These are phyloP conservation scores for Geranium incanum DNA, from an alignment of 441 rosid species.

Conservation along the genomic window DNA sequence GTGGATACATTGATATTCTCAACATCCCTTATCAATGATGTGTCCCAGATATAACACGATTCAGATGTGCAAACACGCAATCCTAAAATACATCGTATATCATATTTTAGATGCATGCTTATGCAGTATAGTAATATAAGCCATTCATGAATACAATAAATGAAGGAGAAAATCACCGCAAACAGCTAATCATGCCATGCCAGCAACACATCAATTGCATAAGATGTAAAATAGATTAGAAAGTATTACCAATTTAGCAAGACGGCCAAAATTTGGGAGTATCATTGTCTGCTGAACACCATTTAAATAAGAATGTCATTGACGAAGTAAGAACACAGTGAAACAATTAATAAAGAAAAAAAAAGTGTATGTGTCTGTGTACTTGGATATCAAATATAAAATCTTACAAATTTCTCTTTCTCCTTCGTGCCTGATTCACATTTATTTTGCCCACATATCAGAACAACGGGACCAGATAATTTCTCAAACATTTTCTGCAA, in stretches of 20 bases:
- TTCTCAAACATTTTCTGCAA: conserved; percentile 63
- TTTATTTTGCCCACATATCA: conserved; percentile 89
- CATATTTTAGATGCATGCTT: conserved; percentile 10
- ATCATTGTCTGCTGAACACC: conserved; percentile 64
- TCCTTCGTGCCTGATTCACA: conserved; percentile 69
- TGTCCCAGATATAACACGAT: not conserved
- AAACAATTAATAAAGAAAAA: not conserved
- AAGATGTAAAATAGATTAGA: conserved; percentile 11
- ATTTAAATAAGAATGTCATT: conserved; percentile 14
- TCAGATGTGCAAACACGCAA: not conserved
- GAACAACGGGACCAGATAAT: conserved; percentile 69
- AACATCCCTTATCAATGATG: not conserved
- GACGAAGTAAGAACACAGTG: conserved; percentile 6
- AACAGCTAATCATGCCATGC: conserved; percentile 4
- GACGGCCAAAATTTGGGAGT: conserved; percentile 71
- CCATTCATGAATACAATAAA: not conserved
- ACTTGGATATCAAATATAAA: conserved; percentile 13
- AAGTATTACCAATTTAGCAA: conserved; percentile 73
- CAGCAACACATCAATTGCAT: conserved; percentile 4
- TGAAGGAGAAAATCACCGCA: not conserved
- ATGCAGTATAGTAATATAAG: not conserved
- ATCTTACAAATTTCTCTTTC: conserved; percentile 72
- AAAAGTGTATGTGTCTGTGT: conserved; percentile 6
- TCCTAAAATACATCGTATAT: not conserved
- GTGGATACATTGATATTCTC: not conserved